Conservation (phyloP, 73 alveolate species). For the Paramecium bursaria region DNA sequence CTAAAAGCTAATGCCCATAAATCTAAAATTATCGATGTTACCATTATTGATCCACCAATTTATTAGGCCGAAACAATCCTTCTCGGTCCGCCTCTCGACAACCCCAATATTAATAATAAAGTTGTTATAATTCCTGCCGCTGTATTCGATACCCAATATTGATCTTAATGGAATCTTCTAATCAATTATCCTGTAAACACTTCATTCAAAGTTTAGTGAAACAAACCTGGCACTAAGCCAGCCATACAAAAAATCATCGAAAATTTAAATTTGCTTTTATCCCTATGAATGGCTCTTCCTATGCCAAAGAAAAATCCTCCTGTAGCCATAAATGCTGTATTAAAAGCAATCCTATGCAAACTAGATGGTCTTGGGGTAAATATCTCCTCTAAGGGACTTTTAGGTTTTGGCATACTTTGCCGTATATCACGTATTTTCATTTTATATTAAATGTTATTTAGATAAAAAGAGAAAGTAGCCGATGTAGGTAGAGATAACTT, state of each 20-base stretch:
- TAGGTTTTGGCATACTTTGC: no score
- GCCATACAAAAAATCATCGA: background rate
- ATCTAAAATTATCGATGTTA: slow-evolving; percentile 24
- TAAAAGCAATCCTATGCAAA: background rate
- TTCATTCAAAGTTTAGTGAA: slow-evolving; percentile 10
- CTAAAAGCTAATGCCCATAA: background rate
- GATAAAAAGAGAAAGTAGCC: slow-evolving; percentile 29
- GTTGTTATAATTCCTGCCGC: slow-evolving; percentile 46
- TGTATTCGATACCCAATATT: slow-evolving; percentile 52
- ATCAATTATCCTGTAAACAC: slow-evolving; percentile 10
- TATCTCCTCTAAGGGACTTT: no score
- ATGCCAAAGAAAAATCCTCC: slow-evolving; percentile 54
- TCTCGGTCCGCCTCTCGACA: background rate
- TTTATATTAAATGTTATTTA: slow-evolving; percentile 48
- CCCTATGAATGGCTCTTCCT: background rate
- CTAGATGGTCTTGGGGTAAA: slow-evolving; percentile 51
- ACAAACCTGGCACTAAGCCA: slow-evolving; percentile 12
- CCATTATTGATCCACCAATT: slow-evolving; percentile 1
- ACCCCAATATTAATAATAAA: background rate
- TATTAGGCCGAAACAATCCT: background rate
- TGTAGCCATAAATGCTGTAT: background rate
- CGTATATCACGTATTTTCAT: no score
- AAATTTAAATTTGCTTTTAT: background rate
- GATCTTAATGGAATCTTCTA: slow-evolving; percentile 12
- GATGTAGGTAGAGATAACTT: slow-evolving; percentile 37